Base-by-base conservation (phyloP, 257 asterid species). In the Craterostigma plantagineum region DNA sequence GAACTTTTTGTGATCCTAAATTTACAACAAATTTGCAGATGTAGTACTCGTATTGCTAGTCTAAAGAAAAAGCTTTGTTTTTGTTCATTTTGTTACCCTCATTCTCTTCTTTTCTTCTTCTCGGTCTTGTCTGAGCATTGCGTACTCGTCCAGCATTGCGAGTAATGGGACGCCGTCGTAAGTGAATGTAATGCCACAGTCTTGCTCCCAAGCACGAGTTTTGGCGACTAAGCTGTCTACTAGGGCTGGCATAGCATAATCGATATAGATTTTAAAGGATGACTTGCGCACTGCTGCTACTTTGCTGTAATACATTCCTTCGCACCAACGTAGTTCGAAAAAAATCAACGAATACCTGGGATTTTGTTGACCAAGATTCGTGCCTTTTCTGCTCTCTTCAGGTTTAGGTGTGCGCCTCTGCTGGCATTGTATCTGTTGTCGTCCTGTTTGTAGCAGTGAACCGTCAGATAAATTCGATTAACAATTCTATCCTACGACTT, bases 111-210 rank as follows among this genome's bases (percentile, higher is more conserved):
- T 90, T 77, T 90, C 99, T 69, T 90, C 99, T 55, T 83, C 99
- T 60, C 95, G 68, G 50, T 90, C 99, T 0, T 72, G 94, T 58
- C 99, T 68, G 60, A 90, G 94, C 94, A 83, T 75, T 58, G 69
- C 77, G 53, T 90, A 90, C 66, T 90, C 95, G 27, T 83, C 95
- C 41, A 90, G 76, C 99, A 90, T 90, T 16, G 99, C 95, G 40
- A 90, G 99, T n/a, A 90, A 71, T 45, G 99, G 94, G 54, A 90
- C 95, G 23, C 94, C 99, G 51, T 90, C 99, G 49, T 90, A 90
- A 0, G 75, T 66, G 64, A 83, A 90, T 50, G 91, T 62, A 16
- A 73, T 49, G 39, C 70, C 94, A 10, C 77, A 76, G 14, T 90
- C 99, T 63, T 79, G 70, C 65, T 90, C 95, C 99, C 99, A 90